phyloP scores from a whole-genome alignment of 2,329 filamentous ascomycete genomes.

The Apiospora sp. region DNA sequence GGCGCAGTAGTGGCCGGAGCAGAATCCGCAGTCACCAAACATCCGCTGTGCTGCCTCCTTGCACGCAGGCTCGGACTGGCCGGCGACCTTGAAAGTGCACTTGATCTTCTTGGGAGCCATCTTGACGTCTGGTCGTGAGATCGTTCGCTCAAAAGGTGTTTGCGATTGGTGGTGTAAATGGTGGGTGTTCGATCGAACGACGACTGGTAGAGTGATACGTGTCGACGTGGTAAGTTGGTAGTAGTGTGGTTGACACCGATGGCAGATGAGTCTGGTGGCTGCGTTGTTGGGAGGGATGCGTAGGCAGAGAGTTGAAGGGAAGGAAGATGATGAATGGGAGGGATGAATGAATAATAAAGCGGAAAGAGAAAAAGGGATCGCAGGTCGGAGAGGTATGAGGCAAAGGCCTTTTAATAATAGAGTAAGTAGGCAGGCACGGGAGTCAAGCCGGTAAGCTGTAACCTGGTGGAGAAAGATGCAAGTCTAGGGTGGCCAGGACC shows the following conservation, averaged over 20 bases:
- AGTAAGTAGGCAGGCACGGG: constrained; percentile 23
- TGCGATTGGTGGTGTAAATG: neutral
- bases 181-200: neutral
- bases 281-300: constrained; percentile 2
- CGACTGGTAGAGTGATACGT: neutral
- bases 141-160: neutral
- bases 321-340: constrained; percentile 21
- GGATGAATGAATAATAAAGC: constrained; percentile 11
- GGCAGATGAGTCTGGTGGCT: neutral
- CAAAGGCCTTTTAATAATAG: constrained; percentile 18
- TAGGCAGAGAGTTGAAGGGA: neutral
- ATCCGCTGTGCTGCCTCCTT: constrained; percentile 88
- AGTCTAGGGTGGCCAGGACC: constrained; percentile 24
- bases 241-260: neutral
- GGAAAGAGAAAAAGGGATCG: constrained; percentile 10
- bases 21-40: constrained; percentile 96
- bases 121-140: constrained; percentile 20
- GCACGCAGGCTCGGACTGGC: constrained; percentile 77
- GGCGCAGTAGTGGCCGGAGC: constrained; percentile 90
- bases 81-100: constrained; percentile 61
- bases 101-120: constrained; percentile 81
- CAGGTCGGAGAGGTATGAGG: neutral
- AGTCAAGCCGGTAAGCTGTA: constrained; percentile 25
- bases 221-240: neutral
- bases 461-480: constrained; percentile 26